These are phyloP conservation scores for Quercus engelmannii DNA, from an alignment of 306 rosid species.

Conservation along the genomic window DNA sequence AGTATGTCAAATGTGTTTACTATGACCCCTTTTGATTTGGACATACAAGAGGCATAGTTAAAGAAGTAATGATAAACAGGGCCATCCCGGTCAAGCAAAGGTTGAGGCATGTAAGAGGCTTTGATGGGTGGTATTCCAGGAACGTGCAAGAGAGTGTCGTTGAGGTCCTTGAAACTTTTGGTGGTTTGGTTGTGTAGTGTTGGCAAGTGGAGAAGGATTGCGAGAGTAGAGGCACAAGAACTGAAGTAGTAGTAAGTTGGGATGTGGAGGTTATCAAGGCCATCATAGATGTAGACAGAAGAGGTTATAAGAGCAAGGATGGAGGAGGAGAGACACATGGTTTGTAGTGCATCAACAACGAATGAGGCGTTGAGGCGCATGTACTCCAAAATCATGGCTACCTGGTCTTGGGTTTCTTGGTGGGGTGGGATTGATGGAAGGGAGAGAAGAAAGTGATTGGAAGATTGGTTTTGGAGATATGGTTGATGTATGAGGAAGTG, in stretches of 20 bases:
- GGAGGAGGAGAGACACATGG: not conserved
- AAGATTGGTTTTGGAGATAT: constrained; percentile 1
- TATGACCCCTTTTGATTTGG: constrained; percentile 4
- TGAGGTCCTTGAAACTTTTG: constrained; percentile 11
- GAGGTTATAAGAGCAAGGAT: constrained; percentile 14
- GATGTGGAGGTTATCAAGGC: constrained; percentile 4
- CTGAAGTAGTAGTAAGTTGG: constrained; percentile 20
- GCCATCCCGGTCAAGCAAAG: not conserved
- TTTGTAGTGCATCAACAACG: not conserved
- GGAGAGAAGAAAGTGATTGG: constrained; percentile 24
- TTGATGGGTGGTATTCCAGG: constrained; percentile 11
- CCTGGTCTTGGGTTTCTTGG: not conserved
- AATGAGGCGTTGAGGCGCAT: not conserved
- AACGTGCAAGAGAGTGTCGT: not conserved
- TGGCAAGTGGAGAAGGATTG: constrained; percentile 17
- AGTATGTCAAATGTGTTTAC: constrained; percentile 12
- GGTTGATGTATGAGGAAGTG: not conserved
- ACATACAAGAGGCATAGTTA: not conserved
- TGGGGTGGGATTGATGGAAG: constrained; percentile 7
- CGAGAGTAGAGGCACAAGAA: constrained; percentile 16
- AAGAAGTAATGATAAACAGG: not conserved
- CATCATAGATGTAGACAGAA: not conserved
- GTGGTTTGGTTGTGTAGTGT: constrained; percentile 20
- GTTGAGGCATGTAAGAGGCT: constrained; percentile 7
- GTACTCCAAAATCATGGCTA: not conserved